phyloP scores from a whole-genome alignment of 345 rosid genomes.

The Gossypium anomalum region DNA sequence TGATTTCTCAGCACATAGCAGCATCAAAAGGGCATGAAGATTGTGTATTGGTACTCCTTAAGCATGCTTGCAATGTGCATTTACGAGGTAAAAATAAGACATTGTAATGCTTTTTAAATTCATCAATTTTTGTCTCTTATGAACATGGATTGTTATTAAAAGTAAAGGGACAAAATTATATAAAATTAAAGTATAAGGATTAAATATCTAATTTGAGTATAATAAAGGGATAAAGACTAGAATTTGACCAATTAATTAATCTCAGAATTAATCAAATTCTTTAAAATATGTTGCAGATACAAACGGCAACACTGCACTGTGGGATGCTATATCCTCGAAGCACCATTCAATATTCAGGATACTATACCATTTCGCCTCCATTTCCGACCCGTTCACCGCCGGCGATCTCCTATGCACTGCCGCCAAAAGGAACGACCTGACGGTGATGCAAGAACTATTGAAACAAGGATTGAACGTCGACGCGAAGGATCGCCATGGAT shows the following conservation, averaged over 20 bases:
- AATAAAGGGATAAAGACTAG: too few species aligned
- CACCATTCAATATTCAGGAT: slow-evolving; percentile 55
- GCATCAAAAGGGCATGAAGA: slow-evolving; percentile 86
- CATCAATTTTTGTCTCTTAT: neutral
- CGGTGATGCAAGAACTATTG: slow-evolving; percentile 53
- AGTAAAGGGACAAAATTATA: too few species aligned
- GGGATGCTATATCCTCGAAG: slow-evolving; percentile 72
- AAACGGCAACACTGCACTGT: slow-evolving; percentile 64
- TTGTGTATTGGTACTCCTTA: slow-evolving; percentile 65
- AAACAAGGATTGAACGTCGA: slow-evolving; percentile 52
- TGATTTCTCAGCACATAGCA: slow-evolving; percentile 66
- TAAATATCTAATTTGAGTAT: too few species aligned
- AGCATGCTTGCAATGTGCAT: slow-evolving; percentile 71
- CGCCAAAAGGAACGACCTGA: slow-evolving; percentile 53
- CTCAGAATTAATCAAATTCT: neutral
- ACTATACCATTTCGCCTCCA: slow-evolving; percentile 54
- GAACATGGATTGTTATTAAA: too few species aligned
- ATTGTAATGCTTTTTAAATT: neutral
- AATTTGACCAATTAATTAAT: neutral
- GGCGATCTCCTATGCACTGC: slow-evolving; percentile 82
- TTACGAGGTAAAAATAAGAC: slow-evolving; percentile 44
- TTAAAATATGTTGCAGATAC: slow-evolving; percentile 35
- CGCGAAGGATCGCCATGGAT: slow-evolving; percentile 54
- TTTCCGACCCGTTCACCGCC: slow-evolving; percentile 53
- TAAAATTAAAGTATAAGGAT: too few species aligned